Conservation (phyloP, 768 basidiomycete genomes). For the Termitomyces sp. region DNA sequence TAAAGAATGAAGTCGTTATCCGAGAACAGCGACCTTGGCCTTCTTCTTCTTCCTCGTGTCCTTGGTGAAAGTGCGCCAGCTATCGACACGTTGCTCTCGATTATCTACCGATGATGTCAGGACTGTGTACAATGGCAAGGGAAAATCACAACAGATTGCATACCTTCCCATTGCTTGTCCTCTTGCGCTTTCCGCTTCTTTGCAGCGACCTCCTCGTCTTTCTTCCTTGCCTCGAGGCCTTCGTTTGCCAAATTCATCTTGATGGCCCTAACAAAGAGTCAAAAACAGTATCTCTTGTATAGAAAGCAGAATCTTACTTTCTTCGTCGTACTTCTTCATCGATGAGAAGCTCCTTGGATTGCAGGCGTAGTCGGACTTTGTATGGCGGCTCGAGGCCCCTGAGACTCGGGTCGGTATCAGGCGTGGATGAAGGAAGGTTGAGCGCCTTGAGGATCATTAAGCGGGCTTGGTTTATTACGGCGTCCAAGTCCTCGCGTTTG, state of each 20-base stretch:
- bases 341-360: slow-evolving; percentile 80
- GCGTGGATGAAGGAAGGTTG: slow-evolving; percentile 52
- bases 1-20: slow-evolving; percentile 31
- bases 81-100: slow-evolving; percentile 77
- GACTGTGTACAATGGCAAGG: not conserved
- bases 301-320: slow-evolving; percentile 46
- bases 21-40: slow-evolving; percentile 58
- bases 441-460: slow-evolving; percentile 56
- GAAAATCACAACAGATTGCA: slow-evolving; percentile 7
- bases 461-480: slow-evolving; percentile 72
- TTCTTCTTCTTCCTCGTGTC: slow-evolving; percentile 82
- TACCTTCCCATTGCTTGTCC: slow-evolving; percentile 88
- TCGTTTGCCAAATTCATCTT: slow-evolving; percentile 92
- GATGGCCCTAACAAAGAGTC: slow-evolving; percentile 48
- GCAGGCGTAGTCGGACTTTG: slow-evolving; percentile 57
- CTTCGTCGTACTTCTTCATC: slow-evolving; percentile 85
- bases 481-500: slow-evolving; percentile 79
- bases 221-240: slow-evolving; percentile 88
- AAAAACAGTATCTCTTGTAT: not conserved
- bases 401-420: slow-evolving; percentile 55
- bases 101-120: slow-evolving; percentile 36
- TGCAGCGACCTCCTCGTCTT: slow-evolving; percentile 74
- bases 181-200: slow-evolving; percentile 88
- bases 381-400: slow-evolving; percentile 56
- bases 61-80: slow-evolving; percentile 72